Base-by-base conservation (phyloP, 257 asterid genomes). In the Mentha longifolia region DNA sequence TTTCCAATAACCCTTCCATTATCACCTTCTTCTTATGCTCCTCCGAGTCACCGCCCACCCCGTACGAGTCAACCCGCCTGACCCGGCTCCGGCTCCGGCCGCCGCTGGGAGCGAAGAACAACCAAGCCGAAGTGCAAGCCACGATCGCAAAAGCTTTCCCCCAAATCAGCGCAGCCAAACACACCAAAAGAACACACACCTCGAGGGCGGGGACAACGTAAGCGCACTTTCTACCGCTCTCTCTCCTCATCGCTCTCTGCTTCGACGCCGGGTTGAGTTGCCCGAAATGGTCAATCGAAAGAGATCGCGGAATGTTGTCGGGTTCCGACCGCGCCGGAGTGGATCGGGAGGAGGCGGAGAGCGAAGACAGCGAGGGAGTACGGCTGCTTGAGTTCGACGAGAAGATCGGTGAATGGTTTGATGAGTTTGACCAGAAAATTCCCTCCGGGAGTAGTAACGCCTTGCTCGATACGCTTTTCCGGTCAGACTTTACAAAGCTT, bases 141-240 rank as follows among this genome's bases (percentile, higher is more conserved):
- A 85, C 31, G 28, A 88, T 75, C 1, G 96, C 95, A n/a, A 84
- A 74, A 63, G 68, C 81, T 74, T 87, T 88, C 0, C 96, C 94
- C 80, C 86, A 83, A 14, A 79, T 66, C 72, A 88, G 65, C 19
- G 83, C 80, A 55, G 80, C 55, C 76, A 91, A 74, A 58, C 87
- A 85, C 50, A 80, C 73, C 64, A 87, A 13, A 42, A 84, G 46
- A 22, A 74, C 60, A 55, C 74, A 80, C 2, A 83, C 50, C 25
- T 86, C 90, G 20, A 78, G 42, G 0, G 61, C 73, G 9, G 35
- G 74, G 28, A 28, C 70, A 12, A 19, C 12, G 7, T 67, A 22
- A 6, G 14, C 12, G 16, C 71, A 22, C 61, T 61, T 76, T 39
- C 20, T 56, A 9, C 52, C 56, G 14, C 58, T 5, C 39, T 35